Base-by-base conservation (phyloP, 1,284 basidiomycete genomes). In the Melampsora larici-populina region DNA sequence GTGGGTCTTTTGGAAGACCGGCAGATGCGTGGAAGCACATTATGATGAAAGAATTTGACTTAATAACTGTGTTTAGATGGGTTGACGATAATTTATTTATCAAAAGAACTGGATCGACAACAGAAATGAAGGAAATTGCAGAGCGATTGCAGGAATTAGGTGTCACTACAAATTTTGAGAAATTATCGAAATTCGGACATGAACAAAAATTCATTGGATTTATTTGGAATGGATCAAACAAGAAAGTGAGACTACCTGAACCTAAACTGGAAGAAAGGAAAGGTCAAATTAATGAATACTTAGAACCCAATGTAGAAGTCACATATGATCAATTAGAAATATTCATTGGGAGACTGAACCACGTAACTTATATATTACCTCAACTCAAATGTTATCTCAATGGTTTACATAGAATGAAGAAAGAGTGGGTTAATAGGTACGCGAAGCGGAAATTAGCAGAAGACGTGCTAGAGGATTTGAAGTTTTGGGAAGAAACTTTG, bases 1-100 rank as follows among this genome's bases (percentile, higher is more conserved):
- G 64, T 46, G 64, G 64, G 13, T 49, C 67, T 1, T 70, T 70
- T 33, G 67, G 67, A 18, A 17, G 67, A 33, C 46, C 48, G 1
- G 67, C 67, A 51, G 67, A 70, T 36, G 67, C 67, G 2, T 70
- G 67, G 67, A 70, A 55, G 40, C 21, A 70, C 5, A 51, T 70
- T 21, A 51, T 70, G 43, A 6, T 51, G 15, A 5, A 26, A 17
- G 40, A 70, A 55, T 70, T 70, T 26, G 17, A 70, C 1, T 13
- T 70, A 29, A n/a, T 51, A 1, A 29, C 21, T 15, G 15, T 70
- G 7, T 70, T 70, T 33, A 17, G 67, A 29, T 55, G 67, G 67
- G 46, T 70, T 2, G n/a, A 51, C 48, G 24, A 70, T 29, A 55
- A 33, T 17, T 24, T 68, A 13, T 68, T 68, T 18, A 8, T 68